Base-by-base conservation (phyloP, 108 stramenopile genomes). In the Nitzschia sp. region DNA sequence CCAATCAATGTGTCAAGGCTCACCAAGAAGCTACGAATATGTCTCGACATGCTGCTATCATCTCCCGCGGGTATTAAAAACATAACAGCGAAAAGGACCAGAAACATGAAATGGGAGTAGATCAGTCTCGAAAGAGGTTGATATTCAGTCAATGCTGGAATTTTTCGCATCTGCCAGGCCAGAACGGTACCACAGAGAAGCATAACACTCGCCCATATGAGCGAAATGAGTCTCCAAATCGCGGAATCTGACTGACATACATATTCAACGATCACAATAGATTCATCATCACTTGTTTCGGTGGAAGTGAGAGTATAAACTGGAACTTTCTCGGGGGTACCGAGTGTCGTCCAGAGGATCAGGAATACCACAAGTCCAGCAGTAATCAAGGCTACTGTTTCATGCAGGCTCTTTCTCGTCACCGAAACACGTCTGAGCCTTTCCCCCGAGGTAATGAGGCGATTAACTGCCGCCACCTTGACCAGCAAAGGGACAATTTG, bases 111-210 rank as follows among this genome's bases (percentile, higher is more conserved):
- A 32, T 78, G 71, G 1, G 72, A 68, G 36, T 78, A 78, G 13
- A 78, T 68, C 77, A 78, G 60, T 3, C 19, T 27, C 13, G 58
- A 66, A 17, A 80, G 30, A 2, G 41, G 57, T 0, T 46, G 60
- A n/a, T 63, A 66, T 35, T 80, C 79, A 53, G 75, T 80, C 63
- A 71, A 80, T 13, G 75, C 75, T 25, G 50, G 38, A 17, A 73
- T 35, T 1, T 75, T 62, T 30, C 74, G 44, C 0, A 68, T 53
- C 45, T 75, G 74, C 59, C 66, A 76, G 2, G 79, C 74, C 15
- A 80, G 21, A 22, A 80, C 58, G 27, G 73, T 22, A 11, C 68
- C 73, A 4, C 44, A 50, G 6, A 74, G 5, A 17, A 71, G 9
- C 29, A 75, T 47, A 15, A 76, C 8, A 38, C 17, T 29, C 15